phyloP scores from a whole-genome alignment of 305 asterid species.

The Caryopteris hybrid region DNA sequence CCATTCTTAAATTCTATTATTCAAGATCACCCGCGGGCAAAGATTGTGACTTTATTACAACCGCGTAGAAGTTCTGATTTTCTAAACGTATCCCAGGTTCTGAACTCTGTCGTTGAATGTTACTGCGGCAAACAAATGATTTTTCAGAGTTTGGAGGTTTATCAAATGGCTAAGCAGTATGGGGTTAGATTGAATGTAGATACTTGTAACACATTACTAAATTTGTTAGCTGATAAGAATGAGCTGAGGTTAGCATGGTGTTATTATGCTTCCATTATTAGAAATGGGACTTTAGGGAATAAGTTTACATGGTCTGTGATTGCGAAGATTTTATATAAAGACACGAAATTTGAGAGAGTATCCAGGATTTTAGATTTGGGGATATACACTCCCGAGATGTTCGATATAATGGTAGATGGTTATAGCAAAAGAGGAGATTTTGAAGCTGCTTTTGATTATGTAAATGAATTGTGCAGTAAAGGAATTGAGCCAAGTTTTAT shows the following conservation, averaged over 20 bases:
- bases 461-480: constrained; percentile 33
- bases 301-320: constrained; percentile 49
- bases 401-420: constrained; percentile 46
- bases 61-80: constrained; percentile 27
- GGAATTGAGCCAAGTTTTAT: constrained; percentile 40
- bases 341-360: constrained; percentile 51
- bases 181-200: constrained; percentile 29
- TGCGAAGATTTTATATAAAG: constrained; percentile 43
- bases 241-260: constrained; percentile 55
- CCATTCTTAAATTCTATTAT: constrained; percentile 50
- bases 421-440: constrained; percentile 58
- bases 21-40: constrained; percentile 38
- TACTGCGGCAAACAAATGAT: constrained; percentile 45
- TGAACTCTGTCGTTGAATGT: constrained; percentile 42
- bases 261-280: constrained; percentile 42
- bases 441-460: constrained; percentile 46
- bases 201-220: constrained; percentile 46
- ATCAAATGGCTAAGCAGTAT: constrained; percentile 30
- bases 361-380: constrained; percentile 44
- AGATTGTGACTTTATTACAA: constrained; percentile 40
- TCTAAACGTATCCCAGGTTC: constrained; percentile 23
- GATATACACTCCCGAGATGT: constrained; percentile 30
- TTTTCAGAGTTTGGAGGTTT: constrained; percentile 44
- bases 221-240: constrained; percentile 40
- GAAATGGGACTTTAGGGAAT: constrained; percentile 43